Base-by-base conservation (phyloP, 225 moss, liverwort and hornwort species). In the Straminergon stramineum region DNA sequence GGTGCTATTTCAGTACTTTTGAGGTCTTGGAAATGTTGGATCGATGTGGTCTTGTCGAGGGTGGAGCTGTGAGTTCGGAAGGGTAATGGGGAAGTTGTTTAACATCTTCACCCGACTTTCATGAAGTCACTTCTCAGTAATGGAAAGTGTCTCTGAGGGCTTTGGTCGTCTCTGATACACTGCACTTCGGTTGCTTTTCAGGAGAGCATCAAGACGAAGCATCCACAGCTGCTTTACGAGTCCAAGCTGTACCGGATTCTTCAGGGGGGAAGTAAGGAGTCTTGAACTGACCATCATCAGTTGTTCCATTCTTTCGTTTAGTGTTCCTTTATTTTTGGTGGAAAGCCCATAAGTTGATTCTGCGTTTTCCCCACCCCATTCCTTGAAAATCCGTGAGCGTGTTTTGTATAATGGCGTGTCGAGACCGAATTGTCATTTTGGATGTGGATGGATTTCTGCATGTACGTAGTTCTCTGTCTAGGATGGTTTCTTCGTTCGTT, bases 141-240 rank as follows among this genome's bases (percentile, higher is more conserved):
- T 71, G 78, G 48, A 74, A 41, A 63, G 39, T 77, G 34, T n/a
- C 22, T 63, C 20, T 52, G 48, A 62, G 27, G n/a, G 58, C 21
- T 87, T 87, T 18, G 43, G 52, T 48, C 20, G 20, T 87, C 24
- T 63, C 62, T 91, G 81, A 91, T n/a, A 61, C 51, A 13, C 15
- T 24, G 67, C 64, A 13, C 27, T 48, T 68, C 39, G 45, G 17
- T 83, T 65, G 5, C 53, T 60, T 75, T 86, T 88, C 97, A 97
- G 97, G 98, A 98, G 88, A 96, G 95, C 92, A 91, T 96, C 91
- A 95, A 95, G 90, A 92, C 95, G 9, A 96, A 96, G 94, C 96
- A 96, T 82, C 98, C 97, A 9, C 96, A 96, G 90, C 92, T 97
- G 89, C 92, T 97, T 48, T 95, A 94, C 88, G 98, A 98, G 89